These are phyloP conservation scores for Ziziphus jujuba DNA, from an alignment of 306 rosid species.

Conservation along the genomic window DNA sequence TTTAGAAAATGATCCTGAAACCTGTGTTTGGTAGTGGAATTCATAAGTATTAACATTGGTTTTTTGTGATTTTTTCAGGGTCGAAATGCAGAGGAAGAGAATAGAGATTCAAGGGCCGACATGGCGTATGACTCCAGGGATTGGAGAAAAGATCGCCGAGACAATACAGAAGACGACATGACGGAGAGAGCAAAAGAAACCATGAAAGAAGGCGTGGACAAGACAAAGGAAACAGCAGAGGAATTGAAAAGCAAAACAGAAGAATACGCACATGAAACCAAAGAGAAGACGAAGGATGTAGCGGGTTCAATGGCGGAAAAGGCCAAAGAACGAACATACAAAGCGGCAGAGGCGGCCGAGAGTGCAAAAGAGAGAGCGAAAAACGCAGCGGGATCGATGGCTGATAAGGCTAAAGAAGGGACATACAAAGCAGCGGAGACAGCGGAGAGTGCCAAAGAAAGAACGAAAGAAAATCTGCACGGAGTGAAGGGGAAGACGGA, in stretches of 20 bases:
- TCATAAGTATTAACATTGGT: neutral
- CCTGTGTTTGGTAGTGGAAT: too few species aligned
- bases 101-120: slow-evolving; percentile 29
- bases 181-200: slow-evolving; percentile 32
- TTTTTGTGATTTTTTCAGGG: slow-evolving; percentile 31
- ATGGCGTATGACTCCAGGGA: slow-evolving; percentile 25
- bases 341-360: slow-evolving; percentile 34
- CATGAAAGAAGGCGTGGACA: slow-evolving; percentile 21
- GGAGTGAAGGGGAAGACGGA: slow-evolving; percentile 30
- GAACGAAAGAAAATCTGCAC: slow-evolving; percentile 30
- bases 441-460: slow-evolving; percentile 44
- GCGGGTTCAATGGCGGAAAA: slow-evolving; percentile 20
- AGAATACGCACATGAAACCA: slow-evolving; percentile 1
- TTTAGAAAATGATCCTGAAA: too few species aligned
- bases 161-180: slow-evolving; percentile 10
- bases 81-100: slow-evolving; percentile 33
- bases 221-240: slow-evolving; percentile 18
- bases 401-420: slow-evolving; percentile 33
- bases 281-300: slow-evolving; percentile 23
- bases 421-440: slow-evolving; percentile 14
- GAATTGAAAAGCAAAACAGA: neutral
- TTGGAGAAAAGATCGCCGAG: slow-evolving; percentile 17
- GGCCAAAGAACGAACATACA: slow-evolving; percentile 22
- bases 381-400: slow-evolving; percentile 11
- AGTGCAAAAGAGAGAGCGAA: slow-evolving; percentile 31